phyloP scores from a whole-genome alignment of 2,329 filamentous ascomycete species.

The Fusarium chlamydosporum region DNA sequence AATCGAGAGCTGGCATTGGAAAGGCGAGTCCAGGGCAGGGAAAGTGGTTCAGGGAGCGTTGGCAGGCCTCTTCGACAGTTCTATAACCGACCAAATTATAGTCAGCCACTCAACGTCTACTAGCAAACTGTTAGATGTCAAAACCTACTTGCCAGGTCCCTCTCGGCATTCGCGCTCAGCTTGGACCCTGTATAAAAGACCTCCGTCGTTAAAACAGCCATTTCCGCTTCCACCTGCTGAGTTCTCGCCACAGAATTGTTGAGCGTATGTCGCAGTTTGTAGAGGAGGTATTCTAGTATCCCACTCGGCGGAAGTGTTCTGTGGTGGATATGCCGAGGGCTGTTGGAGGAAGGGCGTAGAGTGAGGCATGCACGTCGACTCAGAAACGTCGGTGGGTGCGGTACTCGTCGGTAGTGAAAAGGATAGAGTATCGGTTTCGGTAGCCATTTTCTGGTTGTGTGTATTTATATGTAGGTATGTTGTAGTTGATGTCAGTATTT shows the following conservation, averaged over 20 bases:
- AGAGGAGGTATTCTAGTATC: slow-evolving; percentile 51
- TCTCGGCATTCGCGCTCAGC: slow-evolving; percentile 49
- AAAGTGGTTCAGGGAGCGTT: slow-evolving; percentile 58
- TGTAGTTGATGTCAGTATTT: slow-evolving; percentile 9
- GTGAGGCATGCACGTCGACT: slow-evolving; percentile 50
- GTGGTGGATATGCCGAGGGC: slow-evolving; percentile 31
- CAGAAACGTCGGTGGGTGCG: slow-evolving; percentile 52
- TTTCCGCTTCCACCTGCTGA: slow-evolving; percentile 22
- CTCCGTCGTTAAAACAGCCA: slow-evolving; percentile 49
- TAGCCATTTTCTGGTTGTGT: slow-evolving; percentile 47
- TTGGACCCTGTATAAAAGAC: slow-evolving; percentile 48
- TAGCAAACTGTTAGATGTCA: neutral
- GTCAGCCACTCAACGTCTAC: slow-evolving; percentile 38
- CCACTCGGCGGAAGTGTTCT: slow-evolving; percentile 49
- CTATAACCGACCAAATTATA: slow-evolving; percentile 36
- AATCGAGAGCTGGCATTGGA: slow-evolving; percentile 62
- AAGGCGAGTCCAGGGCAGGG: slow-evolving; percentile 61
- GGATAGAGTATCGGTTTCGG: slow-evolving; percentile 54
- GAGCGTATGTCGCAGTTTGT: slow-evolving; percentile 23
- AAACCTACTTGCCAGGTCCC: slow-evolving; percentile 50
- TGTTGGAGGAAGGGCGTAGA: slow-evolving; percentile 33
- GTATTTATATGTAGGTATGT: neutral
- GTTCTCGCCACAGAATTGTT: slow-evolving; percentile 28
- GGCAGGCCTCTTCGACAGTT: slow-evolving; percentile 57
- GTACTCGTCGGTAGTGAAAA: slow-evolving; percentile 53